Conservation (phyloP, 345 rosid species). For the Durio zibethinus region DNA sequence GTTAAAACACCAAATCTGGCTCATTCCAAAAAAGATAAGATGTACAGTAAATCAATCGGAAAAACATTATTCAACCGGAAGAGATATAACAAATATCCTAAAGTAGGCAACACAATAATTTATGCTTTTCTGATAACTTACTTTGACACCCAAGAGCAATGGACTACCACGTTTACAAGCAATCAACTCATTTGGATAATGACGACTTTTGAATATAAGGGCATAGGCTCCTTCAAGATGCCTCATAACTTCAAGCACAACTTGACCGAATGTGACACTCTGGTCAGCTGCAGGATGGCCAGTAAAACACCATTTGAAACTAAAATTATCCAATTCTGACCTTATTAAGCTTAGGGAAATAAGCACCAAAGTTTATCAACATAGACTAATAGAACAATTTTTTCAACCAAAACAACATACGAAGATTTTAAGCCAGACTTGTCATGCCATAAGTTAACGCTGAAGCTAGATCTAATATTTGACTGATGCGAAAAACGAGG, state of each 20-base stretch:
- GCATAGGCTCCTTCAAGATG: constrained; percentile 99
- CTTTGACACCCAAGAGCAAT: constrained; percentile 85
- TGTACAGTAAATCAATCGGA: background rate
- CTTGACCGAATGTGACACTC: constrained; percentile 75
- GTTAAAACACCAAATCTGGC: background rate
- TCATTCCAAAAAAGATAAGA: background rate
- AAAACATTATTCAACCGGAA: background rate
- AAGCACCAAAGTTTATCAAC: background rate
- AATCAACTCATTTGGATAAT: constrained; percentile 88
- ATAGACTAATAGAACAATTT: background rate
- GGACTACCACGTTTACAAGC: constrained; percentile 98
- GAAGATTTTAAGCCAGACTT: background rate
- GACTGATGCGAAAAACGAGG: background rate
- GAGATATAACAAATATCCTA: background rate
- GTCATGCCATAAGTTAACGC: background rate
- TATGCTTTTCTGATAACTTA: constrained; percentile 33
- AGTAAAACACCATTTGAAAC: constrained; percentile 2
- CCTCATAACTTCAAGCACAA: constrained; percentile 91
- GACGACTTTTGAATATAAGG: constrained; percentile 82
- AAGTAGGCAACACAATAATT: background rate
- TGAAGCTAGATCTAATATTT: background rate
- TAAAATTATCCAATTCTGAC: background rate
- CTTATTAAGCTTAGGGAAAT: background rate
- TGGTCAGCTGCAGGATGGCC: constrained; percentile 47
- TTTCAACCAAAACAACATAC: background rate